These are phyloP conservation scores for Pseudogymnoascus sp. DNA, from an alignment of 2,329 filamentous ascomycete genomes.

Conservation along the genomic window DNA sequence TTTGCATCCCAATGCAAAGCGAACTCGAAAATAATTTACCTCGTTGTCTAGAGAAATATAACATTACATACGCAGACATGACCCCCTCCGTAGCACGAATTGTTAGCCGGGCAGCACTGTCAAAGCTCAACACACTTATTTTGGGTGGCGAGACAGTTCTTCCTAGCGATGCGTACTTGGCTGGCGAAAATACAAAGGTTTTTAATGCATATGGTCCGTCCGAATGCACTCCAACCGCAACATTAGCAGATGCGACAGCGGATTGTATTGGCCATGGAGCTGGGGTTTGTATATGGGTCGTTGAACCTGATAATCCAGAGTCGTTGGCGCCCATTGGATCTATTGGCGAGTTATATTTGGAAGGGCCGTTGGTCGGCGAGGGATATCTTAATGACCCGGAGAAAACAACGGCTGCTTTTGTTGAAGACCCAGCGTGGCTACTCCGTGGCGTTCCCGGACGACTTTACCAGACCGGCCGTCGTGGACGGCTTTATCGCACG, in stretches of 20 bases:
- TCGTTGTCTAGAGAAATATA: slow-evolving; percentile 50
- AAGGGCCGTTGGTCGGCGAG: slow-evolving; percentile 48
- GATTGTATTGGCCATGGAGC: slow-evolving; percentile 10
- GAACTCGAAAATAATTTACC: slow-evolving; percentile 67
- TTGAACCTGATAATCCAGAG: neutral
- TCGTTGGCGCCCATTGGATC: slow-evolving; percentile 1
- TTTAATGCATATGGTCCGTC: slow-evolving; percentile 67
- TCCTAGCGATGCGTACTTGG: slow-evolving; percentile 39
- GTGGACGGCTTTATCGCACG: slow-evolving; percentile 46
- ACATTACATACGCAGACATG: slow-evolving; percentile 35
- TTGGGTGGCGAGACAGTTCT: slow-evolving; percentile 81
- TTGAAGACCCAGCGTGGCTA: slow-evolving; percentile 27
- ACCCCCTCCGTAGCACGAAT: slow-evolving; percentile 61
- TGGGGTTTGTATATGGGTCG: slow-evolving; percentile 30
- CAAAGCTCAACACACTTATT: slow-evolving; percentile 64
- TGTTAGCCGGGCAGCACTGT: slow-evolving; percentile 75
- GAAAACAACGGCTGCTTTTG: slow-evolving; percentile 50
- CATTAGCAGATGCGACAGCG: slow-evolving; percentile 9
- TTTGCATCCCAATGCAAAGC: slow-evolving; percentile 60
- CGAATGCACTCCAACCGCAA: slow-evolving; percentile 72
- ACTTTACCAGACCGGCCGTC: neutral
- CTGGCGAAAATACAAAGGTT: slow-evolving; percentile 30
- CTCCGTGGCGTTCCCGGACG: slow-evolving; percentile 15
- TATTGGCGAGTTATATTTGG: slow-evolving; percentile 6
- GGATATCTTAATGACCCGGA: slow-evolving; percentile 51